Percentiles rank a stretch among this genome's conserved stretches.
phyloP scores from a whole-genome alignment of 805 yeast species.

The Saccharomycopsis selenospora region DNA sequence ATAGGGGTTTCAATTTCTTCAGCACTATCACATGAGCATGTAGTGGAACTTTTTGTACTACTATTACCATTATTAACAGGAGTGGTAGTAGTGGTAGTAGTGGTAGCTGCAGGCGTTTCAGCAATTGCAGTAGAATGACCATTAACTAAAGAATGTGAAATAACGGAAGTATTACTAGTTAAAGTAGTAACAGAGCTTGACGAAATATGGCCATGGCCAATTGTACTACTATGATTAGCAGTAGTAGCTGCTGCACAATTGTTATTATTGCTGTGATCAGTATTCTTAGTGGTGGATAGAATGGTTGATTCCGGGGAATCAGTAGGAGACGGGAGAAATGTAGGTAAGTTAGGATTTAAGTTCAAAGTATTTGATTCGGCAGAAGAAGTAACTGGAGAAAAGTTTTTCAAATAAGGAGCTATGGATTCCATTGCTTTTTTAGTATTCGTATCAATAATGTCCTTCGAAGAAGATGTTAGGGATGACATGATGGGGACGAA shows the following conservation, averaged over 20 bases:
- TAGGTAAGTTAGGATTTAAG: slow-evolving; percentile 4
- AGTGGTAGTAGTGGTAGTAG: background rate
- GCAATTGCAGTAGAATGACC: background rate
- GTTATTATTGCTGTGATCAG: background rate
- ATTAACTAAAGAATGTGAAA: background rate
- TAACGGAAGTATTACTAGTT: background rate
- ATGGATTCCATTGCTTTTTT: slow-evolving; percentile 66
- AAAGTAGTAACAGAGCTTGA: background rate
- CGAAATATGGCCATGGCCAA: background rate
- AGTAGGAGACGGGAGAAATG: background rate
- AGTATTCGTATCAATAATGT: background rate
- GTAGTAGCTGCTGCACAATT: background rate
- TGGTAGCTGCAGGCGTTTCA: background rate
- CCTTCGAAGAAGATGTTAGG: background rate
- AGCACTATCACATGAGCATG: no score
- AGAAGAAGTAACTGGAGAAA: slow-evolving; percentile 63
- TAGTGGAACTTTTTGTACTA: no score
- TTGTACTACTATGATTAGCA: background rate
- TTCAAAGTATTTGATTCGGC: slow-evolving; percentile 35
- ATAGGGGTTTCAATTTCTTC: no score
- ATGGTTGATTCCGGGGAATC: no score
- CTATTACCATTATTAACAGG: no score
- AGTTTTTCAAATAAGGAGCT: slow-evolving; percentile 70
- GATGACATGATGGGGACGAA: background rate
- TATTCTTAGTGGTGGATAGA: background rate